phyloP scores from a whole-genome alignment of 176 grass and related monocot genomes.

The bread wheat (Triticum aestivum) region DNA sequence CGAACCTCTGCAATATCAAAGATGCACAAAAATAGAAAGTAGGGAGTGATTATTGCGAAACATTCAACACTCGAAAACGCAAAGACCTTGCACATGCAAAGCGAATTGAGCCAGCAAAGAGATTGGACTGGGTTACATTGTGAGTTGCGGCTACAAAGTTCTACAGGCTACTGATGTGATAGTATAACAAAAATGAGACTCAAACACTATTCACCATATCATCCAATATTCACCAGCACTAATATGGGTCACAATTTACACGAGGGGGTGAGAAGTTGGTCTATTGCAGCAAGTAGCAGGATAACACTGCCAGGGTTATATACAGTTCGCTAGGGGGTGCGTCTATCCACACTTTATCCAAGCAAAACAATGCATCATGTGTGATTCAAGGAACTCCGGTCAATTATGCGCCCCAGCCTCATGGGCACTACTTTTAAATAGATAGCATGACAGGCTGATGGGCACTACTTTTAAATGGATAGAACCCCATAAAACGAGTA shows the following conservation, averaged over 20 bases:
- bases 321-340: not conserved
- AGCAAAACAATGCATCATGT: not conserved
- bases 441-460: not conserved
- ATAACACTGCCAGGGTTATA: not conserved
- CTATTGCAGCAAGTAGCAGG: not conserved
- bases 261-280: not conserved
- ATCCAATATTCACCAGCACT: not conserved
- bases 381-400: conserved; percentile 3
- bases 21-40: not conserved
- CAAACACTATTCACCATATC: not conserved
- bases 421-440: not conserved
- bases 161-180: not conserved
- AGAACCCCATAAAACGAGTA: not conserved
- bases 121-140: not conserved
- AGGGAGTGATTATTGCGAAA: not conserved
- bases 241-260: not conserved
- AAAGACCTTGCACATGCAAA: not conserved
- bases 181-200: not conserved
- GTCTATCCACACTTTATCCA: not conserved
- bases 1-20: not conserved
- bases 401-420: not conserved
- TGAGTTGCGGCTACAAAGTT: not conserved
- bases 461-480: too few relatives aligned
- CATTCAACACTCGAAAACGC: not conserved
- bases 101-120: not conserved